A percentile compares a stretch with the other conserved stretches of the same genome.
phyloP scores from a whole-genome alignment of 2,329 filamentous ascomycete genomes.

The Westerdykella aurantiaca region DNA sequence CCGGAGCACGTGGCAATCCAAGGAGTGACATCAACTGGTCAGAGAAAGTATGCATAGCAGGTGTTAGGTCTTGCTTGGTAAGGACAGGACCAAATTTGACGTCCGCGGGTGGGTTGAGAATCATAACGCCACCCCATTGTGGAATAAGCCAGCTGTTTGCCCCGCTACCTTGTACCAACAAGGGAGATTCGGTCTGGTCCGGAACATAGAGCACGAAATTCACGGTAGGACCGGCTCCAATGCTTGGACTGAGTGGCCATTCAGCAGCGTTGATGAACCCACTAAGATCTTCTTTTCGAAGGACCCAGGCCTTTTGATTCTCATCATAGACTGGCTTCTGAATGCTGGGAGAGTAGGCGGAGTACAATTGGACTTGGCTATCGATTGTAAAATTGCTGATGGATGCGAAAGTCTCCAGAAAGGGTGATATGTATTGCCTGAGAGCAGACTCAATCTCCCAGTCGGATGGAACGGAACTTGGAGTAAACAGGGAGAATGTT shows the following conservation, averaged over 20 bases:
- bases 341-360: conserved; percentile 59
- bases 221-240: conserved; percentile 85
- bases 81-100: conserved; percentile 48
- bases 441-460: conserved; percentile 89
- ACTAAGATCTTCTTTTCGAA: conserved; percentile 80
- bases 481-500: conserved; percentile 91
- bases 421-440: conserved; percentile 71
- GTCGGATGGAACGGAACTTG: conserved; percentile 67
- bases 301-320: conserved; percentile 54
- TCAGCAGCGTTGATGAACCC: conserved; percentile 97
- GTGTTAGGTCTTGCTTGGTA: conserved; percentile 60
- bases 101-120: conserved; percentile 54
- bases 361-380: conserved; percentile 92
- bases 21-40: conserved; percentile 83
- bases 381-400: conserved; percentile 96
- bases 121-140: conserved; percentile 81
- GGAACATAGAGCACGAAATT: conserved; percentile 94
- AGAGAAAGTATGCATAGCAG: conserved; percentile 83
- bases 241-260: conserved; percentile 92
- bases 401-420: conserved; percentile 69
- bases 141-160: conserved; percentile 86
- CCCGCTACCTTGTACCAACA: conserved; percentile 54
- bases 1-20: conserved; percentile 71
- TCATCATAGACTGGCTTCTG: conserved; percentile 52
- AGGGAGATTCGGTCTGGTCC: conserved; percentile 57